A percentile compares a stretch with the other conserved stretches of the same genome.
phyloP scores from a whole-genome alignment of 2,329 filamentous ascomycete genomes.

The Sporothrix dimorphospora region DNA sequence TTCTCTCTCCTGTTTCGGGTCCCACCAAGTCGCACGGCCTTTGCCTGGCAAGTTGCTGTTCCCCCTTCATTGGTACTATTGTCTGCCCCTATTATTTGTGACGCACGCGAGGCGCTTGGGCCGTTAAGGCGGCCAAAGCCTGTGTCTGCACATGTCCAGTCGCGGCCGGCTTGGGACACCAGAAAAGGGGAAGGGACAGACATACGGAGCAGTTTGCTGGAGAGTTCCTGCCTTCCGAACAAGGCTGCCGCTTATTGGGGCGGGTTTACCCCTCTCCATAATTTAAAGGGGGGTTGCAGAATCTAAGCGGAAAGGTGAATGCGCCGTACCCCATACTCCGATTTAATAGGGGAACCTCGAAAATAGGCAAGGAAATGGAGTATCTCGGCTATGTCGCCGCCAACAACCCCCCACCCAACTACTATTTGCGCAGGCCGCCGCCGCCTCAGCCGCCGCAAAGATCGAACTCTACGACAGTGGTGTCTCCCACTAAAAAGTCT shows the following conservation, averaged over 20 bases:
- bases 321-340: background rate
- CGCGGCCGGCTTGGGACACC: background rate
- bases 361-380: conserved; percentile 30
- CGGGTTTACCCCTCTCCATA: conserved; percentile 15
- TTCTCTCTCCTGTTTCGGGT: background rate
- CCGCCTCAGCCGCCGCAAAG: conserved; percentile 24
- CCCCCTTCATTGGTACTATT: background rate
- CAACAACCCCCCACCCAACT: conserved; percentile 31
- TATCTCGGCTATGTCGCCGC: conserved; percentile 33
- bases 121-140: background rate
- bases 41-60: background rate
- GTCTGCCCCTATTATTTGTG: conserved; percentile 11
- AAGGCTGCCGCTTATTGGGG: conserved; percentile 24
- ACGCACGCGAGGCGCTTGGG: conserved; percentile 26
- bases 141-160: background rate
- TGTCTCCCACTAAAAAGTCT: conserved; percentile 15
- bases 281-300: conserved; percentile 25
- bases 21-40: background rate
- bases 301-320: conserved; percentile 12
- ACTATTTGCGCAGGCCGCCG: conserved; percentile 23
- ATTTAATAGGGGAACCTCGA: conserved; percentile 5
- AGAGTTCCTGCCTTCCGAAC: background rate
- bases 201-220: background rate
- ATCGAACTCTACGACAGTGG: conserved; percentile 27
- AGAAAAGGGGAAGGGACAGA: background rate